Conservation (phyloP, 1,284 basidiomycete species). For the Afroboletus lepidellus region DNA sequence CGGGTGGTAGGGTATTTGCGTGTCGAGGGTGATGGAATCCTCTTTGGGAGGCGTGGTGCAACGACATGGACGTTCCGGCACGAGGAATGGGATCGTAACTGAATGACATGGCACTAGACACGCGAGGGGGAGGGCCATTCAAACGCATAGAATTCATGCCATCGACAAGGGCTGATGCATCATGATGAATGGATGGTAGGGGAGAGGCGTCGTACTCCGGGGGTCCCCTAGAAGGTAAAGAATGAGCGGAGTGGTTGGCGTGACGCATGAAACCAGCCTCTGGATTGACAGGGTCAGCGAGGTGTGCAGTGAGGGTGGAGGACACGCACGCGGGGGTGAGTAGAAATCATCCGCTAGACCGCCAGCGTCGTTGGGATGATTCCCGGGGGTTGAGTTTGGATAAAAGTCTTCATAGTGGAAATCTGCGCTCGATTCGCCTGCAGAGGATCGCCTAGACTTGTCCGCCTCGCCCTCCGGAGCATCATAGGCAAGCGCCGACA, state of each 20-base stretch:
- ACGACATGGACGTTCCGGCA: constrained; percentile 36
- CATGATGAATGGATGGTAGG: constrained; percentile 17
- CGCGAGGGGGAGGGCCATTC: constrained; percentile 23
- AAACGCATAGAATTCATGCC: constrained; percentile 32
- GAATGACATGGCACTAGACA: constrained; percentile 20
- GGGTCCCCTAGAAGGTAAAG: constrained; percentile 24
- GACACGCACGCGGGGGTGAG: constrained; percentile 19
- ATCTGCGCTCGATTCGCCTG: constrained; percentile 5
- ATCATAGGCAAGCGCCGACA: constrained; percentile 35
- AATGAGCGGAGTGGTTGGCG: constrained; percentile 29
- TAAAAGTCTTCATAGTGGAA: constrained; percentile 1
- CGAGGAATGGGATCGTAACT: constrained; percentile 31
- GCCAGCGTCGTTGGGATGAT: constrained; percentile 5
- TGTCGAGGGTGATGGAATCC: constrained; percentile 23
- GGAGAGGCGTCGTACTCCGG: constrained; percentile 24
- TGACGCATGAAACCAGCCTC: constrained; percentile 26
- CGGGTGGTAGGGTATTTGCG: constrained; percentile 26
- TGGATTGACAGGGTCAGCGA: constrained; percentile 17
- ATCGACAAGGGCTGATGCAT: constrained; percentile 26
- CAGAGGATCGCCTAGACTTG: constrained; percentile 6
- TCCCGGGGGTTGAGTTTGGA: constrained; percentile 6
- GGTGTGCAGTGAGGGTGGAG: neutral
- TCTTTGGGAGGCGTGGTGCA: constrained; percentile 22
- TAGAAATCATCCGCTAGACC: constrained; percentile 20
- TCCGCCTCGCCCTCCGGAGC: constrained; percentile 16